Percentiles rank a stretch among this genome's conserved stretches.
phyloP scores from a whole-genome alignment of 768 basidiomycete species.

The Termitomyces sp. region DNA sequence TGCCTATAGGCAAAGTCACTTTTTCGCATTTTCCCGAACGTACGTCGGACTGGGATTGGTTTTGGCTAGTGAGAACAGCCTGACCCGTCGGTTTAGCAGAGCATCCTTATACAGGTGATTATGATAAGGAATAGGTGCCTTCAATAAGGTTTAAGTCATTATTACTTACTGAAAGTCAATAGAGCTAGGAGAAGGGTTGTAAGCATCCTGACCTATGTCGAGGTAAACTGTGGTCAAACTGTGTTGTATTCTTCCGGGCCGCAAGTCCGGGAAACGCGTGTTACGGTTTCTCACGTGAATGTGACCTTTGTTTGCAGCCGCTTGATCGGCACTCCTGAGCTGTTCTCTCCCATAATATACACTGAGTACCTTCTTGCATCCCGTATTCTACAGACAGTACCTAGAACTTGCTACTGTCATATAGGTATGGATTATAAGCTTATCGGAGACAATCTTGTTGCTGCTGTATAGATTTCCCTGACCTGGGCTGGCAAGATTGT shows the following conservation, averaged over 20 bases:
- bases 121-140: not conserved
- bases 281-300: conserved; percentile 1
- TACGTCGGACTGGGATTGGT: not conserved
- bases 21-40: not conserved
- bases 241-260: not conserved
- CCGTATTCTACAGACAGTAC: too few relatives aligned
- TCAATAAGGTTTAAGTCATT: not conserved
- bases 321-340: too few relatives aligned
- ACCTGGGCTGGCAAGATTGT: too few relatives aligned
- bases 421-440: too few relatives aligned
- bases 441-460: too few relatives aligned
- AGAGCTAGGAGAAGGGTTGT: not conserved
- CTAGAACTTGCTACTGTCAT: too few relatives aligned
- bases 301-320: too few relatives aligned
- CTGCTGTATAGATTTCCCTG: too few relatives aligned
- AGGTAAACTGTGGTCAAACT: not conserved
- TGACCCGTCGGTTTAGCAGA: not conserved
- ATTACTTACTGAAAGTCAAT: not conserved
- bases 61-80: not conserved
- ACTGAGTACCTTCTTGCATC: too few relatives aligned
- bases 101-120: not conserved
- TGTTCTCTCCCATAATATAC: too few relatives aligned
- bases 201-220: not conserved
- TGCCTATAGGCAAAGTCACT: not conserved
- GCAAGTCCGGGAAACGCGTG: not conserved